A percentile compares a stretch with the other conserved stretches of the same genome.
These are phyloP conservation scores for Fusarium robinianum DNA, from an alignment of 2,329 filamentous ascomycete genomes.

Conservation along the genomic window DNA sequence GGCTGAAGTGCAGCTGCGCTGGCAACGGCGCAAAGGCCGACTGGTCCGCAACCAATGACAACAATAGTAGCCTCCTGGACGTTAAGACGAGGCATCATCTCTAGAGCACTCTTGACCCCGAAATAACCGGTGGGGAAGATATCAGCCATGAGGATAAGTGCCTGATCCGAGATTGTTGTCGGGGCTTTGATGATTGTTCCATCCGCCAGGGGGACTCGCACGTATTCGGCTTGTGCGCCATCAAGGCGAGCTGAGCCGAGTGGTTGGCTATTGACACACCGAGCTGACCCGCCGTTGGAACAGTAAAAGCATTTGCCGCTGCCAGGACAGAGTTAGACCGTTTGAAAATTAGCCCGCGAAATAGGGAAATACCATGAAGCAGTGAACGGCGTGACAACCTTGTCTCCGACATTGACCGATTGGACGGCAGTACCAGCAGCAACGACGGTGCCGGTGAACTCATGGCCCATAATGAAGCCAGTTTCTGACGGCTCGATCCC, in stretches of 20 bases:
- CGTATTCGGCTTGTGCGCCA: conserved; percentile 25
- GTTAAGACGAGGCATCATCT: neutral
- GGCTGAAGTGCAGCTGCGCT: conserved; percentile 17
- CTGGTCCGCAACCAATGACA: conserved; percentile 23
- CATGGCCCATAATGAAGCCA: conserved; percentile 71
- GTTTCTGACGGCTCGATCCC: conserved; percentile 74
- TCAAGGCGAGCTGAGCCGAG: conserved; percentile 14
- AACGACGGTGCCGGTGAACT: conserved; percentile 77
- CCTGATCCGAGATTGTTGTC: conserved; percentile 6
- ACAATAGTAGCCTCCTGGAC: conserved; percentile 5
- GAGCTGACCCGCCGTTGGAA: conserved; percentile 8
- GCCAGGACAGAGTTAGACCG: too few relatives aligned
- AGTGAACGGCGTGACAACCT: conserved; percentile 23
- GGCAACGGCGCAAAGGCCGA: conserved; percentile 21
- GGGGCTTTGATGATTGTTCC: conserved; percentile 21
- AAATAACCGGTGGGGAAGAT: conserved; percentile 27
- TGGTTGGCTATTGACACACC: conserved; percentile 15
- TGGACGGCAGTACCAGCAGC: conserved; percentile 62
- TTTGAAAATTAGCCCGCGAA: too few relatives aligned
- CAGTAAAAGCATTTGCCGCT: conserved; percentile 29
- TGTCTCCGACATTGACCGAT: conserved; percentile 1
- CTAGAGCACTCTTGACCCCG: conserved; percentile 60
- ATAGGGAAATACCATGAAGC: too few relatives aligned
- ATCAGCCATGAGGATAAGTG: conserved; percentile 28
- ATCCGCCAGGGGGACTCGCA: conserved; percentile 19